A percentile compares a stretch with the other conserved stretches of the same genome.
Conservation (phyloP, 148 eudicot genomes). For the Mesembryanthemum crystallinum region DNA sequence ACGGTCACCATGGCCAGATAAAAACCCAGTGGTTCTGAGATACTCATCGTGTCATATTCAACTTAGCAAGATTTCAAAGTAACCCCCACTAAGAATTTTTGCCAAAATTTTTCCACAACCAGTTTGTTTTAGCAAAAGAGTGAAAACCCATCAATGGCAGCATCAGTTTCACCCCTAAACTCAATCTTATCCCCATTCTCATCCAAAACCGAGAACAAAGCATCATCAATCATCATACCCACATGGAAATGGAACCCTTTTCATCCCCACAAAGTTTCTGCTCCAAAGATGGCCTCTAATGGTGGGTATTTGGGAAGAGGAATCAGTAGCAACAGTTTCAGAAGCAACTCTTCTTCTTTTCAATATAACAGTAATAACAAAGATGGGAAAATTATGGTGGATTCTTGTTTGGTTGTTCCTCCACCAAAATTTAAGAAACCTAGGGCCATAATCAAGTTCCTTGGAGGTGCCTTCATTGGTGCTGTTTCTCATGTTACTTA, state of each 20-base stretch:
- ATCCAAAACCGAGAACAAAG: slow-evolving; percentile 8
- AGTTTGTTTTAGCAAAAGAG: not conserved
- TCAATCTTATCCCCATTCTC: slow-evolving; percentile 14
- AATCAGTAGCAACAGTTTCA: slow-evolving; percentile 3
- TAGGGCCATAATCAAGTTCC: slow-evolving; percentile 62
- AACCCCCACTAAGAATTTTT: no score
- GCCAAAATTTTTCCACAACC: no score
- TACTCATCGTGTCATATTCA: slow-evolving; percentile 33
- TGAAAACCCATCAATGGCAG: slow-evolving; percentile 11
- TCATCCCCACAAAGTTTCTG: slow-evolving; percentile 17
- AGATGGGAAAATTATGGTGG: slow-evolving; percentile 37
- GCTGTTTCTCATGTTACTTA: slow-evolving; percentile 88
- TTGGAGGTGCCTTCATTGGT: slow-evolving; percentile 96
- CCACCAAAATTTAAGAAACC: slow-evolving; percentile 67
- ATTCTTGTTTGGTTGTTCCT: slow-evolving; percentile 75
- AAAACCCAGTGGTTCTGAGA: slow-evolving; percentile 1
- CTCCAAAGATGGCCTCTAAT: slow-evolving; percentile 12
- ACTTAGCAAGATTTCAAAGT: no score
- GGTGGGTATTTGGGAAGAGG: slow-evolving; percentile 5
- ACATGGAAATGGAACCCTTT: slow-evolving; percentile 10
- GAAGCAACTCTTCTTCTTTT: slow-evolving; percentile 14
- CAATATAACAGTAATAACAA: slow-evolving; percentile 14
- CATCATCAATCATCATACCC: slow-evolving; percentile 3
- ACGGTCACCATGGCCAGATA: not conserved
- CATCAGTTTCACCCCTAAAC: slow-evolving; percentile 15